Conservation (phyloP, 2,329 filamentous ascomycete genomes). For the Colletotrichum somersetense region DNA sequence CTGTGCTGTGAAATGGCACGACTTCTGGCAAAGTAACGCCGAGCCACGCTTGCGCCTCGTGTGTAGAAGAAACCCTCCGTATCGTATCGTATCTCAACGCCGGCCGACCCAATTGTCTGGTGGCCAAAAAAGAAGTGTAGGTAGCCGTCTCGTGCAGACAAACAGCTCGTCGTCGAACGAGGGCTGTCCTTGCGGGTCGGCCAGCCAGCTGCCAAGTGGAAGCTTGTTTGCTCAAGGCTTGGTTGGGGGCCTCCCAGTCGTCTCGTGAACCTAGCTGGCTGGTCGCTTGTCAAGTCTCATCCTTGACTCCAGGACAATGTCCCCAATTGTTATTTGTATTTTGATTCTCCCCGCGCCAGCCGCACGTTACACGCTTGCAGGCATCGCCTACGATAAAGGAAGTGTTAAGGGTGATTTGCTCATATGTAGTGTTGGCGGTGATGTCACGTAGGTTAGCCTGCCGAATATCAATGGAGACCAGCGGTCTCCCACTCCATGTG, state of each 20-base stretch:
- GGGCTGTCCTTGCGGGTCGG: constrained; percentile 24
- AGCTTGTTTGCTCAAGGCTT: constrained; percentile 2
- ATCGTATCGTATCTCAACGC: background rate
- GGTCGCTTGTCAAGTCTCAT: constrained; percentile 9
- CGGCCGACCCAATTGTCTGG: background rate
- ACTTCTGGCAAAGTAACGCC: background rate
- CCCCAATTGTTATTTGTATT: background rate
- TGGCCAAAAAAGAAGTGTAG: background rate
- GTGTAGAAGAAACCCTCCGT: background rate
- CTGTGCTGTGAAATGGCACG: background rate
- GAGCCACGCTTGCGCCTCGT: constrained; percentile 32
- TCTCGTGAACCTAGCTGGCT: constrained; percentile 21
- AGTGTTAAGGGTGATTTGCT: constrained; percentile 19
- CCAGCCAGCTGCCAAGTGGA: constrained; percentile 32
- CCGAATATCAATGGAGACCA: constrained; percentile 9
- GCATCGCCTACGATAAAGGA: constrained; percentile 4
- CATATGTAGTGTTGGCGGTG: constrained; percentile 5
- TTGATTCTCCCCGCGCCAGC: constrained; percentile 14
- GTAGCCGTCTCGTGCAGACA: no score
- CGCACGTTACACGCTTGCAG: background rate
- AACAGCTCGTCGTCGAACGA: background rate
- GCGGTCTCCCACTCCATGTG: background rate
- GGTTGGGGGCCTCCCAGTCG: constrained; percentile 23
- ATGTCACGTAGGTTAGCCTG: constrained; percentile 10
- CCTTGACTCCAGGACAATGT: background rate